Conservation (phyloP, 2,329 filamentous ascomycete genomes). For the Colletotrichum liriopes region DNA sequence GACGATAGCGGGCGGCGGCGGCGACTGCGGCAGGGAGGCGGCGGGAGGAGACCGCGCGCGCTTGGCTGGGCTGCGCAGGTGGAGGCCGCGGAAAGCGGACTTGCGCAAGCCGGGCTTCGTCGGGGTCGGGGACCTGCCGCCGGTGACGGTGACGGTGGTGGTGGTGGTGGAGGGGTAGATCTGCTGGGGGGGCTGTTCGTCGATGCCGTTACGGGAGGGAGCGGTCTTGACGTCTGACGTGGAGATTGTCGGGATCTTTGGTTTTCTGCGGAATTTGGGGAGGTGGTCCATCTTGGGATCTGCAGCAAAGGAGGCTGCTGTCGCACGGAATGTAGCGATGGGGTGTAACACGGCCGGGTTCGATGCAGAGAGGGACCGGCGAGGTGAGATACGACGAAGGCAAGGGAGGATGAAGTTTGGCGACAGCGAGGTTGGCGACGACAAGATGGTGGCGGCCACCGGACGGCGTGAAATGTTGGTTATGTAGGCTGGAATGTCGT, state of each 20-base stretch:
- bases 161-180: constrained; percentile 43
- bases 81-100: constrained; percentile 61
- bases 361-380: neutral
- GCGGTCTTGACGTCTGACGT: constrained; percentile 53
- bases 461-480: constrained; percentile 23
- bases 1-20: constrained; percentile 50
- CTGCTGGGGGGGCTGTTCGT: constrained; percentile 46
- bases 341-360: neutral
- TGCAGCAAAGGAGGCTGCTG: neutral
- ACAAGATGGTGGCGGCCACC: constrained; percentile 2
- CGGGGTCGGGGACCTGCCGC: constrained; percentile 27
- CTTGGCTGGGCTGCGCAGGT: constrained; percentile 63
- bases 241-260: constrained; percentile 60
- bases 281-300: constrained; percentile 58
- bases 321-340: neutral
- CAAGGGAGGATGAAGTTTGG: neutral
- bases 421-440: constrained; percentile 3
- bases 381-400: neutral
- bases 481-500: constrained; percentile 41
- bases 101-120: constrained; percentile 50
- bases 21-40: constrained; percentile 45
- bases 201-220: constrained; percentile 43
- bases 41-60: constrained; percentile 62
- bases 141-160: constrained; percentile 33
- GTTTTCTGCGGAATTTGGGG: constrained; percentile 60